A percentile compares a stretch with the other conserved stretches of the same genome.
These are phyloP conservation scores for Bacidia rubella DNA, from an alignment of 495 filamentous ascomycete species.

Conservation along the genomic window DNA sequence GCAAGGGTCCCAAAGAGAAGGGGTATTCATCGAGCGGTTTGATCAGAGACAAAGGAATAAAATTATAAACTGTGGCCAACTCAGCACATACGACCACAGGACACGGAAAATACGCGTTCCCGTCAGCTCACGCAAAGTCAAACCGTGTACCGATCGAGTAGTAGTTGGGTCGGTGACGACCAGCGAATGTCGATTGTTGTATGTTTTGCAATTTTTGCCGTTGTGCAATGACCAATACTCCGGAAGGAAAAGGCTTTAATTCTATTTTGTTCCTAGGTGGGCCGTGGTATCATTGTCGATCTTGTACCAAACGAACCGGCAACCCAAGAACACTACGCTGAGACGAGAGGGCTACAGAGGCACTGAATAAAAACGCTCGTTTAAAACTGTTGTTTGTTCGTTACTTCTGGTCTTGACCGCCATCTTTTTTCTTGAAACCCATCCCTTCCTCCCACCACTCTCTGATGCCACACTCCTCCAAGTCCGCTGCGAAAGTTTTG, in stretches of 20 bases:
- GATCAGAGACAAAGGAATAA: no score
- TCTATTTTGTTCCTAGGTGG: no score
- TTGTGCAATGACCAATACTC: no score
- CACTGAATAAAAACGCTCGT: background rate
- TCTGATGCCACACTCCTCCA: conserved; percentile 30
- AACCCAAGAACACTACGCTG: background rate
- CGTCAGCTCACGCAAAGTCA: conserved; percentile 17
- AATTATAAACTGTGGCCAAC: no score
- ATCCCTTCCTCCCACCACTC: conserved; percentile 38
- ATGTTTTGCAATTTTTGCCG: no score
- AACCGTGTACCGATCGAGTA: conserved; percentile 16
- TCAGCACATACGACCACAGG: conserved; percentile 8
- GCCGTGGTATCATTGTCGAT: no score
- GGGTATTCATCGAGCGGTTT: no score
- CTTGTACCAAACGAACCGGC: no score
- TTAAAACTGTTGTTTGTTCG: background rate
- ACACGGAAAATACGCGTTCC: conserved; percentile 7
- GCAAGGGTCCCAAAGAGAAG: no score
- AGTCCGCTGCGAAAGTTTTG: conserved; percentile 14
- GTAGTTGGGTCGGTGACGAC: conserved; percentile 22
- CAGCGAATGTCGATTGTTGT: conserved; percentile 11
- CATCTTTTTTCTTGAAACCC: conserved; percentile 29
- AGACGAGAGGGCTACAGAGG: background rate
- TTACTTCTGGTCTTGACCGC: background rate
- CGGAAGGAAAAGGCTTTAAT: no score